Conservation (phyloP, 768 basidiomycete genomes). For the Termitomyces heimii region DNA sequence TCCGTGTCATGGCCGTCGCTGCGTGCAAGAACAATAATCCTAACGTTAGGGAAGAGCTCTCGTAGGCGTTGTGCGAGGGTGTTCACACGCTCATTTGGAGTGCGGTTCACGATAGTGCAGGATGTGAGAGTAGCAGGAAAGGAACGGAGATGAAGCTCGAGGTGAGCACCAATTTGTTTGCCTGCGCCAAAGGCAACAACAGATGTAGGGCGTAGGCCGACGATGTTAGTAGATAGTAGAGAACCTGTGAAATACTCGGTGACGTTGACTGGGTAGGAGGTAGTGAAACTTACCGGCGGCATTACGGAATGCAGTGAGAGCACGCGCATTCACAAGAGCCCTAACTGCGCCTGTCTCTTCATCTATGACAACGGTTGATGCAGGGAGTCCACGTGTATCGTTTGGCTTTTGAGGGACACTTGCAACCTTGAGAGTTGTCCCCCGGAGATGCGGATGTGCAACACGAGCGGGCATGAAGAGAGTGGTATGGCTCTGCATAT, state of each 20-base stretch:
- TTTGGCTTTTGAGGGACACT: constrained; percentile 50
- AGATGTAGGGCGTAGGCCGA: constrained; percentile 35
- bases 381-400: constrained; percentile 43
- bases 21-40: constrained; percentile 15
- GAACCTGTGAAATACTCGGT: constrained; percentile 43
- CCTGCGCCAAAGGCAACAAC: constrained; percentile 72
- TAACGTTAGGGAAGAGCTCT: constrained; percentile 19
- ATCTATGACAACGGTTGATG: constrained; percentile 70
- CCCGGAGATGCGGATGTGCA: constrained; percentile 19
- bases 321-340: constrained; percentile 73
- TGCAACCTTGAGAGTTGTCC: constrained; percentile 77
- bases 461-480: constrained; percentile 85
- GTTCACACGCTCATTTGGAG: constrained; percentile 40
- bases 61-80: constrained; percentile 25
- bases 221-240: constrained; percentile 54
- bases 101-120: constrained; percentile 63
- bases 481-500: constrained; percentile 47
- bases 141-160: constrained; percentile 51
- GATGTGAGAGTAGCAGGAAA: constrained; percentile 47
- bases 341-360: constrained; percentile 62
- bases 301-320: constrained; percentile 75
- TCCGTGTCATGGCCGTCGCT: not conserved
- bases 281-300: constrained; percentile 53
- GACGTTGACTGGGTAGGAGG: not conserved
- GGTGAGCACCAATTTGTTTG: constrained; percentile 61